phyloP scores from a whole-genome alignment of 345 rosid species.

The Lagerstroemia speciosa region DNA sequence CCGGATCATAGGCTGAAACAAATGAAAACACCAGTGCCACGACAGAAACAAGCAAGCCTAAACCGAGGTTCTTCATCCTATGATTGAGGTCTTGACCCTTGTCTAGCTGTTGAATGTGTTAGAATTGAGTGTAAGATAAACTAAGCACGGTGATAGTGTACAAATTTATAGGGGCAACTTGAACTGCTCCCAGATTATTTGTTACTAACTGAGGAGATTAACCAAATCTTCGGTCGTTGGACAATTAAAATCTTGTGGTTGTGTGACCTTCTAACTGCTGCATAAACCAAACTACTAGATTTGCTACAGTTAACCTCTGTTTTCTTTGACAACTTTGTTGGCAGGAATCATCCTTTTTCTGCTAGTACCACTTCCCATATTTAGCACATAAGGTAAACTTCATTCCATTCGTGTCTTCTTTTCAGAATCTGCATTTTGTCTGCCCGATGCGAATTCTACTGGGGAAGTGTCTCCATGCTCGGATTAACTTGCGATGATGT shows the following conservation, averaged over 20 bases:
- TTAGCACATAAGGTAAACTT: too few relatives aligned
- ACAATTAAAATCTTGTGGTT: too few relatives aligned
- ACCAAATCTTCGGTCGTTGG: not conserved
- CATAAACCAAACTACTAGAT: not conserved
- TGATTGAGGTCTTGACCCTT: not conserved
- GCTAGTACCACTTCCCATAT: too few relatives aligned
- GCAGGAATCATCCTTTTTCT: too few relatives aligned
- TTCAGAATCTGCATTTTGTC: too few relatives aligned
- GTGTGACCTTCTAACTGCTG: too few relatives aligned
- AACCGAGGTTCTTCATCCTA: not conserved
- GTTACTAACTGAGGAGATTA: too few relatives aligned
- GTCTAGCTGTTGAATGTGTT: not conserved
- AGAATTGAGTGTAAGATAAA: not conserved
- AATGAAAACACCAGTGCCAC: constrained; percentile 12
- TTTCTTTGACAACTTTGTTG: not conserved
- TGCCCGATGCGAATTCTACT: too few relatives aligned
- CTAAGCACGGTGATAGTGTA: not conserved
- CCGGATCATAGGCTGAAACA: constrained; percentile 18
- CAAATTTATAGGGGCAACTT: not conserved
- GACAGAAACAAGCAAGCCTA: constrained; percentile 8
- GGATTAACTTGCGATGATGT: too few relatives aligned
- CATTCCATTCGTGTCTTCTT: too few relatives aligned
- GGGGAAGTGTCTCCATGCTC: too few relatives aligned
- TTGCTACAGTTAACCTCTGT: not conserved
- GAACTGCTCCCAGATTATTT: not conserved